Evolutionary conservation across 768 basidiomycete species (phyloP), one percentile per base, ranked within the genome.

Genomic region (Boletales sp.): DNA sequence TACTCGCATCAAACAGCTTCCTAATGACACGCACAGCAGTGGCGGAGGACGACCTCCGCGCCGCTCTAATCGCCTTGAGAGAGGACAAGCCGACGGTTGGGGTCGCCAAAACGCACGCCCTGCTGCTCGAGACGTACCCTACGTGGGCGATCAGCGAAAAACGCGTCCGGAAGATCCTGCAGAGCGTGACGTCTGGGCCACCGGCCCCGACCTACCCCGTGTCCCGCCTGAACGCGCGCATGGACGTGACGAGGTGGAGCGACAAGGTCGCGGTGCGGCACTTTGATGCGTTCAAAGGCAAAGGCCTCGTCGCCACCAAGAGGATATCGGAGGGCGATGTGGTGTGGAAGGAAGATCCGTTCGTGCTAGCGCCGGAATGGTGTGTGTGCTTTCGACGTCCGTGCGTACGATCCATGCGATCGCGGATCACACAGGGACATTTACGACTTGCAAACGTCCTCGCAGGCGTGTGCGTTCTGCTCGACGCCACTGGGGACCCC

Each of bases 271-370:
- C 78, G 39, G 86, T 90, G 7, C 78, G 73, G 60, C 77, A 82
- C 67, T 91, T 91, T 59, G 74, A 80, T 42, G 74, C 75, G 53
- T 72, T 73, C 50, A 92, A 86, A 60, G 92, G 93, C 3, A 94
- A 94, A 59, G 93, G 92, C 0, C 72, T 95, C 33, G 80, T 94
- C 0, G 89, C 90, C 2, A 79, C 69, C 32, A 78, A 82, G 44
- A 72, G 76, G 30, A 86, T 94, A 46, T 69, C 70, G 21, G 78
- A 82, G 58, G 89, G 86, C 0, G 88, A 94, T 54, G 70, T 81
- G 5, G 64, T 95, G 15, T 94, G 92, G 90, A 85, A 82, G 51
- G 91, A 94, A 61, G 87, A 90, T 59, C 89, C 88, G 1, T 90
- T 85, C 61, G 67, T 86, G 40, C 68, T 90, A 18, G 85, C 87